Conservation (phyloP, 371 early-diverging fungal genomes). For the Rhizopus microsporus region DNA sequence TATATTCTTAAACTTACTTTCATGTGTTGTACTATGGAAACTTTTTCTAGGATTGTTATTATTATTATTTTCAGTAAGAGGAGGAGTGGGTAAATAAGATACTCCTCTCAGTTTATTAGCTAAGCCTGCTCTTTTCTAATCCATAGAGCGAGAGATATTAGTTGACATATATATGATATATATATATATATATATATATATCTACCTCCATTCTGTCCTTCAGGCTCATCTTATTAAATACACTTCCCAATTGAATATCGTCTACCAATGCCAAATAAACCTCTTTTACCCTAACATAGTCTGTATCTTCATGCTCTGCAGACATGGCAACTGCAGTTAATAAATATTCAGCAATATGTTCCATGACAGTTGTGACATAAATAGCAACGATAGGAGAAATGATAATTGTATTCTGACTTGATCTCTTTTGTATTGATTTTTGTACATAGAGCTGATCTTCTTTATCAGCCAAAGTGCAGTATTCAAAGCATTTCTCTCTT, state of each 20-base stretch:
- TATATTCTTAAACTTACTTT: slow-evolving; percentile 11
- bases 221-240: slow-evolving; percentile 57
- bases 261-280: slow-evolving; percentile 60
- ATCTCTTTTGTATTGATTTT: slow-evolving; percentile 19
- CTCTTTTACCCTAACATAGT: slow-evolving; percentile 60
- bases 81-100: slow-evolving; percentile 18
- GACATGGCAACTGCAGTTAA: slow-evolving; percentile 60
- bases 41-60: slow-evolving; percentile 13
- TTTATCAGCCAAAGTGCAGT: slow-evolving; percentile 58
- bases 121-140: slow-evolving; percentile 25
- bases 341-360: slow-evolving; percentile 66
- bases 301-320: slow-evolving; percentile 62
- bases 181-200: not conserved
- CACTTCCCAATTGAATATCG: slow-evolving; percentile 56
- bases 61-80: not conserved
- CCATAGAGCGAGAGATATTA: not conserved
- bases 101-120: slow-evolving; percentile 11
- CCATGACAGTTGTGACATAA: slow-evolving; percentile 67
- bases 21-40: slow-evolving; percentile 5
- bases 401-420: slow-evolving; percentile 18
- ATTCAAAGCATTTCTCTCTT: slow-evolving; percentile 60
- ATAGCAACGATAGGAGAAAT: slow-evolving; percentile 67
- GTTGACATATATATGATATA: not conserved
- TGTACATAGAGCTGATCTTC: slow-evolving; percentile 37
- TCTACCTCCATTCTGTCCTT: slow-evolving; percentile 57